Evolutionary conservation across 495 filamentous ascomycete species (phyloP).

Genomic region (Penicillium tannophilum): DNA sequence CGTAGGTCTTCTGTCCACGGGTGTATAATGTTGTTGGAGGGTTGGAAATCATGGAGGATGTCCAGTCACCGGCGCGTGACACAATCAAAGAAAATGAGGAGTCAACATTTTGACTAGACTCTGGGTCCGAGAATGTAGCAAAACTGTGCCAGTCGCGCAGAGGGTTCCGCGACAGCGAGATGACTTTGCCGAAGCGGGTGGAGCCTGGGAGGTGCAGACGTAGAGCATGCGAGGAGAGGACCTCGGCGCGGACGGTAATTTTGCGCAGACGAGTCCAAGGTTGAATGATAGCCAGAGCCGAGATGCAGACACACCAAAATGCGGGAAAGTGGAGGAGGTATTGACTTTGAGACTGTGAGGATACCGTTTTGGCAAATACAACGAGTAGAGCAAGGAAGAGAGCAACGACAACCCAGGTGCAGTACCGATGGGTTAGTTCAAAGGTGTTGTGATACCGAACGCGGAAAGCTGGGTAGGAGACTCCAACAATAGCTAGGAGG

Average conservation of each 20-base stretch:
- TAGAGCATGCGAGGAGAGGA: conserved; percentile 65
- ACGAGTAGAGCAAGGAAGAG: not conserved
- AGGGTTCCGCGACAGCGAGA: conserved; percentile 43
- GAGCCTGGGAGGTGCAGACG: conserved; percentile 66
- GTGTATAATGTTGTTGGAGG: conserved; percentile 37
- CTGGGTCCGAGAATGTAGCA: not conserved
- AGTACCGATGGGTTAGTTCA: not conserved
- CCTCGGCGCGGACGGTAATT: conserved; percentile 18
- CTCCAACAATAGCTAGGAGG: not conserved
- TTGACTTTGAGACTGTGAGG: not conserved
- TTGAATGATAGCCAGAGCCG: not conserved
- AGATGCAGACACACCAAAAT: not conserved
- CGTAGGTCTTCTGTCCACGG: conserved; percentile 51
- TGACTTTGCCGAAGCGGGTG: conserved; percentile 24
- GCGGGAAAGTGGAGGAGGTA: not conserved
- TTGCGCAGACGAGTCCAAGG: not conserved
- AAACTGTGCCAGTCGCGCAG: conserved; percentile 57
- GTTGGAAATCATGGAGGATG: not conserved
- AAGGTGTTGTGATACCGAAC: not conserved
- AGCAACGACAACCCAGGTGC: not conserved
- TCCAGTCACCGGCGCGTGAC: not conserved
- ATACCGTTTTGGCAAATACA: not conserved
- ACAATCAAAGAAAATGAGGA: not conserved
- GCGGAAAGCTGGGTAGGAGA: not conserved
- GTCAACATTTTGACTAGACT: not conserved